phyloP scores from a whole-genome alignment of 257 asterid genomes.

The Forsythia suspensa region DNA sequence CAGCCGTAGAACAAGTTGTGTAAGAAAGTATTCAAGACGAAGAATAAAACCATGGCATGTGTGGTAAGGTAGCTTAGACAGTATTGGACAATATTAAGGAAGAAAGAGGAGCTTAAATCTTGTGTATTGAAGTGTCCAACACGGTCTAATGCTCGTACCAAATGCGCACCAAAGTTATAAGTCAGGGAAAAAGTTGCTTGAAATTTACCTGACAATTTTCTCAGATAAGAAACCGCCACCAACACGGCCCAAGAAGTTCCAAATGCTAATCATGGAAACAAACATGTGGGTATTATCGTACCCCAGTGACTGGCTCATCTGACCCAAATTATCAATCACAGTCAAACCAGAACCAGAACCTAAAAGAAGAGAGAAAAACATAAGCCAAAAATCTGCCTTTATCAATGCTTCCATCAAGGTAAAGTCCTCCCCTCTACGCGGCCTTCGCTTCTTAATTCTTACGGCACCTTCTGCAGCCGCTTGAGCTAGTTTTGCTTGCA shows the following conservation, averaged over 20 bases:
- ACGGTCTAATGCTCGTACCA: neutral
- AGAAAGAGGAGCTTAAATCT: too few relatives aligned
- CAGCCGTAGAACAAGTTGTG: constrained; percentile 12
- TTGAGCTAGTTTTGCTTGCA: constrained; percentile 51
- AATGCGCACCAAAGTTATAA: neutral
- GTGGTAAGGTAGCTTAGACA: too few relatives aligned
- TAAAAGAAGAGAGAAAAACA: constrained; percentile 56
- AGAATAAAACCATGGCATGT: neutral
- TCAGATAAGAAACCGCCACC: constrained; percentile 73
- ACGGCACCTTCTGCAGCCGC: constrained; percentile 80
- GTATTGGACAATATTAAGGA: too few relatives aligned
- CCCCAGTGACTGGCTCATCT: constrained; percentile 63
- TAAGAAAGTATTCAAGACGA: constrained; percentile 19
- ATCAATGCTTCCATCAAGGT: constrained; percentile 54
- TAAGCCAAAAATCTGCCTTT: constrained; percentile 66
- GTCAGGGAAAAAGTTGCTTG: neutral
- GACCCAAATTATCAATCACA: constrained; percentile 65
- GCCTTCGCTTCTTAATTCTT: constrained; percentile 52
- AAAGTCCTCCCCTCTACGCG: constrained; percentile 66
- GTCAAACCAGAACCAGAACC: constrained; percentile 72
- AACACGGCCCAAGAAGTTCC: constrained; percentile 65
- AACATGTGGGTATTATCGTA: constrained; percentile 49
- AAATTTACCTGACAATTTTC: constrained; percentile 49
- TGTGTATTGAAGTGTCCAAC: neutral
- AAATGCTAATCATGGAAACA: constrained; percentile 66